Evolutionary conservation across 2,329 filamentous ascomycete genomes (phyloP), one percentile per base, ranked within the genome.

Genomic region (Pestalotiopsis sp.): DNA sequence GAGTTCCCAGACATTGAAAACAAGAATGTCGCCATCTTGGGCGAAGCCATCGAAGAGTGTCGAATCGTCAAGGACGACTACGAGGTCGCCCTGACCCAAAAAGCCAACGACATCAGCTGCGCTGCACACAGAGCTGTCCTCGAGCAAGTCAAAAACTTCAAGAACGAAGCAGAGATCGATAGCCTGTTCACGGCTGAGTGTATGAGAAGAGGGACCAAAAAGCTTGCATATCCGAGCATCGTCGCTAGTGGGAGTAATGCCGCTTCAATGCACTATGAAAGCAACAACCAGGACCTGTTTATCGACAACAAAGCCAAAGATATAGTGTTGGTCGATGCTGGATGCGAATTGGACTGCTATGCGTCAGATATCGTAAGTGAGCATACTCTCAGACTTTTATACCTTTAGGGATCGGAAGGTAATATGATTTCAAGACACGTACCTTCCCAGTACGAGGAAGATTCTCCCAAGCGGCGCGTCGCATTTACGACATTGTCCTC

Each of bases 211-310:
- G 93, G 92, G 25, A 92, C 92, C 66, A 91, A 90, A 77, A 90
- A 96, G 75, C 94, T 97, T 84, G 91, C 95, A 1, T 98, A 98
- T 80, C 89, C 92, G 73, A 91, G 92, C 70, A 98, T 98, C 75
- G 90, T 96, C 20, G 95, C 94, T 0, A 88, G 89, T 45, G 95
- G 95, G 12, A 87, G 90, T 4, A 91, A 93, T 17, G 95, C 92
- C 0, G 93, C 94, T 4, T 96, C 93, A 1, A 86, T 98, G 45
- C 95, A 98, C 82, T 98, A 98, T 75, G 89, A 94, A 27, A 88
- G 91, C 76, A 97, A 97, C 79, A 85, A 94, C 71, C 86, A 91
- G 75, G 85, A 90, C 0, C 82, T 95, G 45, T 12, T 59, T 7
- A 3, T 23, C 13, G 27, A 31, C 13, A 52, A n/a, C 5, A 81